Evolutionary conservation across 768 basidiomycete species (phyloP).

Genomic region (Boletus pseudo-olivaceus): DNA sequence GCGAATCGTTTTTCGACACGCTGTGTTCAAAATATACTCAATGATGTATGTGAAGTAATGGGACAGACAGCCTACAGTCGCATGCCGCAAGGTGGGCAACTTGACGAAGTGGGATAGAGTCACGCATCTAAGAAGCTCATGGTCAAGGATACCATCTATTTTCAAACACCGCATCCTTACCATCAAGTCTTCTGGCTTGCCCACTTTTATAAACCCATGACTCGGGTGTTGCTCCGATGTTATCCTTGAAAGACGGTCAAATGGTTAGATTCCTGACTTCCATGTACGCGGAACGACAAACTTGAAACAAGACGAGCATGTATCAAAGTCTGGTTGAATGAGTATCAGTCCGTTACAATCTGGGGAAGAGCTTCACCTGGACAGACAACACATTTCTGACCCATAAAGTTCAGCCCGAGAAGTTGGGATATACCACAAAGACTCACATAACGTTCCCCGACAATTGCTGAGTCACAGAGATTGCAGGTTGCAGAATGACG

Average conservation of each 20-base stretch:
- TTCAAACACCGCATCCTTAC: slow-evolving; percentile 36
- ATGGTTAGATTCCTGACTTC: not conserved
- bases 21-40: slow-evolving; percentile 9
- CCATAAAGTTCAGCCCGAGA: slow-evolving; percentile 1
- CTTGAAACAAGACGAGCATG: slow-evolving; percentile 68
- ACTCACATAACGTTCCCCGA: slow-evolving; percentile 71
- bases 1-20: slow-evolving; percentile 49
- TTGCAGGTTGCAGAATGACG: slow-evolving; percentile 70
- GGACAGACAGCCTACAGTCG: slow-evolving; percentile 36
- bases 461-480: slow-evolving; percentile 68
- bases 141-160: not conserved
- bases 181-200: slow-evolving; percentile 51
- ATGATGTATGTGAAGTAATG: too few species aligned
- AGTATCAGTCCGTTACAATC: slow-evolving; percentile 1
- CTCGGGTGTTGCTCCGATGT: slow-evolving; percentile 69
- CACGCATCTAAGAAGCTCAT: slow-evolving; percentile 27
- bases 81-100: slow-evolving; percentile 57
- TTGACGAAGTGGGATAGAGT: slow-evolving; percentile 15
- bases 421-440: not conserved
- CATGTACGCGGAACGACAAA: slow-evolving; percentile 24
- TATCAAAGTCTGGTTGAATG: slow-evolving; percentile 59
- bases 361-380: slow-evolving; percentile 38
- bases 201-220: slow-evolving; percentile 69
- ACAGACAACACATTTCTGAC: slow-evolving; percentile 73
- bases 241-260: slow-evolving; percentile 42